These are phyloP conservation scores for Emmonsiellopsis sp. DNA, from an alignment of 2,329 filamentous ascomycete genomes.

Conservation along the genomic window DNA sequence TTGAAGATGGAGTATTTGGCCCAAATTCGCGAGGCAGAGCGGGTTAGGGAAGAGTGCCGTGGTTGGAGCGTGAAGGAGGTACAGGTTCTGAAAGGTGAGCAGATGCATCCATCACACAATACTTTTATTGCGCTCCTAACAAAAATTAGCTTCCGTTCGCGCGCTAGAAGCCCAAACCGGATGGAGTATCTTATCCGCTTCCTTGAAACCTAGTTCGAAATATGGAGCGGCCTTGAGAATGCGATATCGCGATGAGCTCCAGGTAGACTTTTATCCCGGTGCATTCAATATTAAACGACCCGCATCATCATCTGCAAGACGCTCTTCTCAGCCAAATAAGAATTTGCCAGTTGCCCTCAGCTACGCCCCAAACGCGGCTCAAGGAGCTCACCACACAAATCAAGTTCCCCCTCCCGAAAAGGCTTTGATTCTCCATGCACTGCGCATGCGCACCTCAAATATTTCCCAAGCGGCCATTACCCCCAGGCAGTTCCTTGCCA, in stretches of 20 bases:
- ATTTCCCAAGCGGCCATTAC: slow-evolving; percentile 26
- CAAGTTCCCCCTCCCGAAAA: slow-evolving; percentile 26
- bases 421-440: slow-evolving; percentile 32
- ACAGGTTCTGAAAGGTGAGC: slow-evolving; percentile 61
- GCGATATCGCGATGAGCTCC: slow-evolving; percentile 32
- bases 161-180: slow-evolving; percentile 32
- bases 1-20: slow-evolving; percentile 60
- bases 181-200: slow-evolving; percentile 35
- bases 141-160: slow-evolving; percentile 26
- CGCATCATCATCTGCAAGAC: background rate
- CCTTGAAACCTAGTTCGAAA: slow-evolving; percentile 16
- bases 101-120: background rate
- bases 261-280: slow-evolving; percentile 33
- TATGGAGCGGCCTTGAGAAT: slow-evolving; percentile 29
- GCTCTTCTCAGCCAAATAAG: slow-evolving; percentile 14
- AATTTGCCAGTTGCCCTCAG: slow-evolving; percentile 23
- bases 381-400: background rate
- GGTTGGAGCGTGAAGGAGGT: slow-evolving; percentile 84
- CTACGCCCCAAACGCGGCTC: slow-evolving; percentile 18
- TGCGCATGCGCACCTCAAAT: slow-evolving; percentile 27
- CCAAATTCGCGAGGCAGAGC: slow-evolving; percentile 75
- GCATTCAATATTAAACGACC: slow-evolving; percentile 21
- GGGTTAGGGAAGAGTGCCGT: slow-evolving; percentile 74
- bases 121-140: slow-evolving; percentile 3
- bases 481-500: slow-evolving; percentile 30